Conservation (phyloP, 495 filamentous ascomycete genomes). For the Penicillium macrosclerotiorum region DNA sequence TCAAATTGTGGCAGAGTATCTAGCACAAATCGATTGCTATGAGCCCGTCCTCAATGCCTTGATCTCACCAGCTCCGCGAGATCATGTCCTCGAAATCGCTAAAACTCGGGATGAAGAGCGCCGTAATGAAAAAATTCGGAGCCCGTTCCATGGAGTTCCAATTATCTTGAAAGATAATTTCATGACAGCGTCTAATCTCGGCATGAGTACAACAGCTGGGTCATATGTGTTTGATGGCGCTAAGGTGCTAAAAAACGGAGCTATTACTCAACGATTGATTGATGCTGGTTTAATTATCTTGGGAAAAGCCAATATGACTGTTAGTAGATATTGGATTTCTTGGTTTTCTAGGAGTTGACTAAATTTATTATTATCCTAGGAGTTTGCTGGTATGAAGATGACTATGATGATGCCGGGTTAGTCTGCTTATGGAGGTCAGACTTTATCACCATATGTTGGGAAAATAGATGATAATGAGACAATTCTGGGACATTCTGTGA, state of each 20-base stretch:
- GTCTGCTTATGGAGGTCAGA: slow-evolving; percentile 44
- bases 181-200: slow-evolving; percentile 16
- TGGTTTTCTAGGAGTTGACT: slow-evolving; percentile 8
- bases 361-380: slow-evolving; percentile 15
- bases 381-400: slow-evolving; percentile 32
- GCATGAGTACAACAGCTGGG: slow-evolving; percentile 31
- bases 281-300: slow-evolving; percentile 41
- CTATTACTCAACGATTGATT: slow-evolving; percentile 31
- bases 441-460: slow-evolving; percentile 39
- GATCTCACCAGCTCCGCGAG: slow-evolving; percentile 33
- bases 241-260: slow-evolving; percentile 31
- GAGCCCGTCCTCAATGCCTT: slow-evolving; percentile 34
- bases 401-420: slow-evolving; percentile 36
- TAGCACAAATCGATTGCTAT: slow-evolving; percentile 46
- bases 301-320: slow-evolving; percentile 43
- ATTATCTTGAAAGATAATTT: slow-evolving; percentile 36
- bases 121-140: slow-evolving; percentile 21
- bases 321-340: slow-evolving; percentile 24
- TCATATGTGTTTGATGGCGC: slow-evolving; percentile 33
- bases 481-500: slow-evolving; percentile 23
- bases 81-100: slow-evolving; percentile 25
- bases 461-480: slow-evolving; percentile 17
- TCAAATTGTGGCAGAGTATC: slow-evolving; percentile 45
- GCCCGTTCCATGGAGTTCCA: slow-evolving; percentile 43
- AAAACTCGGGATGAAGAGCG: slow-evolving; percentile 33